phyloP scores from a whole-genome alignment of 1,284 basidiomycete species.

The Heterobasidion occidentale region DNA sequence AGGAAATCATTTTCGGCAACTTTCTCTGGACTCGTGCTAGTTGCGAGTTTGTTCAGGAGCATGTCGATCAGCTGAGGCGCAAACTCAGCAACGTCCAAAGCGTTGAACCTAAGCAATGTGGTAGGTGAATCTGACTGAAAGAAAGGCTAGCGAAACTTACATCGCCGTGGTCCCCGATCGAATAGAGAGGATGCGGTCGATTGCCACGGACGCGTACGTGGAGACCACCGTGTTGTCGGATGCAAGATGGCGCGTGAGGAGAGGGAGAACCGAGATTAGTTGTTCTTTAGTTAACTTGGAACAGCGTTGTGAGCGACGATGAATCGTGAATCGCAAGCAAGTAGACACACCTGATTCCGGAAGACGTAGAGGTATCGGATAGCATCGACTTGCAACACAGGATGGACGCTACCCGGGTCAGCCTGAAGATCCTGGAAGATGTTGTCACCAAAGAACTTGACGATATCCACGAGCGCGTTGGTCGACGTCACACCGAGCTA shows the following conservation, averaged over 20 bases:
- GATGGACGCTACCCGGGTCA: conserved; percentile 60
- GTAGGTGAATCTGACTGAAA: neutral
- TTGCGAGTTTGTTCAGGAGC: conserved; percentile 77
- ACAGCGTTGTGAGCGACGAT: neutral
- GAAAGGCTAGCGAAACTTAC: conserved; percentile 14
- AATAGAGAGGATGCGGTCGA: conserved; percentile 85
- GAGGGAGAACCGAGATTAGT: conserved; percentile 84
- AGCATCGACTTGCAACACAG: conserved; percentile 92
- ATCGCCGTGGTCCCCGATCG: conserved; percentile 64
- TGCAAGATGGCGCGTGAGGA: conserved; percentile 79
- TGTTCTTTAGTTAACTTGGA: conserved; percentile 88
- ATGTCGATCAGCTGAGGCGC: conserved; percentile 73
- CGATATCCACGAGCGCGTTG: conserved; percentile 89
- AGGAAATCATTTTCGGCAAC: conserved; percentile 97
- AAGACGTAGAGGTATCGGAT: conserved; percentile 94
- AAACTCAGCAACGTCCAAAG: conserved; percentile 80
- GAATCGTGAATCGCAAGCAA: neutral
- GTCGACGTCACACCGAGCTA: conserved; percentile 90
- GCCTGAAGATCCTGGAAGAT: conserved; percentile 87
- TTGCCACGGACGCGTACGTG: conserved; percentile 86
- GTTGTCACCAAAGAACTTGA: conserved; percentile 92
- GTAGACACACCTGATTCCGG: conserved; percentile 73
- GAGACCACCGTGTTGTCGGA: conserved; percentile 82
- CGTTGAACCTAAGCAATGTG: conserved; percentile 57
- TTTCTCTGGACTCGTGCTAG: conserved; percentile 83